Evolutionary conservation across 805 yeast species (phyloP).

Genomic region (Wickerhamiella brachini): DNA sequence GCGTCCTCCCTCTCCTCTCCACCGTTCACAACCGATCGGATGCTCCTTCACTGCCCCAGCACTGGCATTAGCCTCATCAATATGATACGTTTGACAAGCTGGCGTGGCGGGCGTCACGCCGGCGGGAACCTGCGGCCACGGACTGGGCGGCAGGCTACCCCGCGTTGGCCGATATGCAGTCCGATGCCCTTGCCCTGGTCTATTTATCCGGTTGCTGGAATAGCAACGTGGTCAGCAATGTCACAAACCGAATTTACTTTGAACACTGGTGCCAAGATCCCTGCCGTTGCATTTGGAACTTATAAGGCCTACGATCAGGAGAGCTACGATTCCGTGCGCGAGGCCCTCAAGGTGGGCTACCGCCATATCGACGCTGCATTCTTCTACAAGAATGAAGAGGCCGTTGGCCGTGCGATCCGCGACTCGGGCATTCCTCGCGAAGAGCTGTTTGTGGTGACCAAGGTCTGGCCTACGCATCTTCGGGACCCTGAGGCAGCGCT

Average conservation of each 20-base stretch:
- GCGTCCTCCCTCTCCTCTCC: background rate
- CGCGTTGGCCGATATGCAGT: background rate
- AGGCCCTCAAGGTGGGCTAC: conserved; percentile 52
- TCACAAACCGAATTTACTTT: conserved; percentile 11
- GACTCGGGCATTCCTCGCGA: conserved; percentile 36
- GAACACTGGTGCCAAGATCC: conserved; percentile 52
- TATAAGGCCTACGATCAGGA: conserved; percentile 47
- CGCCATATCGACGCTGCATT: conserved; percentile 71
- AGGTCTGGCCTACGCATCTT: conserved; percentile 32
- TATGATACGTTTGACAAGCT: too few species aligned
- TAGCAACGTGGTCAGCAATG: background rate
- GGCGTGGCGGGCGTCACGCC: too few species aligned
- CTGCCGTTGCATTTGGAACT: conserved; percentile 62
- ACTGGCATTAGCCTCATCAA: too few species aligned
- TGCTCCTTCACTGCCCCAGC: too few species aligned
- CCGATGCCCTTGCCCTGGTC: background rate
- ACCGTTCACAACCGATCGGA: too few species aligned
- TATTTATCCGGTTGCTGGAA: background rate
- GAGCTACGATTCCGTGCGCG: conserved; percentile 40
- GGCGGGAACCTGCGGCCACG: too few species aligned
- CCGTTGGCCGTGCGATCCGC: conserved; percentile 36
- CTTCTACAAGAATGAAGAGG: conserved; percentile 50
- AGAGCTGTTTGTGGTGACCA: conserved; percentile 58
- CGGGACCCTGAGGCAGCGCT: conserved; percentile 37
- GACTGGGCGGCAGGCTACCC: background rate